Evolutionary conservation across 1,284 basidiomycete genomes (phyloP), one percentile per base, ranked within the genome.

Genomic region (Marasmius sp.): DNA sequence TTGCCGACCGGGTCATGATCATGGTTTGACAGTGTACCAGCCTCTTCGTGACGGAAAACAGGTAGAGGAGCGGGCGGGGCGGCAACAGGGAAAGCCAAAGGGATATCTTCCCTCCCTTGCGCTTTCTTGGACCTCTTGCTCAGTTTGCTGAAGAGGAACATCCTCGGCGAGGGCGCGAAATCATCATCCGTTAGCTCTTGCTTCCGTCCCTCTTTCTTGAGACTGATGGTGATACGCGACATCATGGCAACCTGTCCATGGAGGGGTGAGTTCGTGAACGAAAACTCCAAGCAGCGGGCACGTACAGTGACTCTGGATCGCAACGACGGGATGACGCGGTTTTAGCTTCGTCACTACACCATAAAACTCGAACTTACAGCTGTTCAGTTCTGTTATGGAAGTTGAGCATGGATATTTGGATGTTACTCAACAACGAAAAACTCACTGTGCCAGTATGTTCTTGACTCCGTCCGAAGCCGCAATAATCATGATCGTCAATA

Each of bases 381-480:
- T 81, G 75, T 61, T 80, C 79, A 3, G 80, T 72, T 64, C 81
- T 82, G 16, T 18, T 18, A 47, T 16, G 20, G 6, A 20, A n/a
- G n/a, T 8, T 8, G 20, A 20, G 7, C 9, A 47, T 16, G 51
- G 20, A 57, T 59, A 38, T 27, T 12, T 22, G 18, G 14, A 6
- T 9, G 6, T 47, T 20, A 33, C 22, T 14, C 41, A 33, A 27
- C 50, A 27, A n/a, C 39, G 20, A 45, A 8, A 47, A 11, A 72
- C 80, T 56, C 65, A 82, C 82, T 84, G 81, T 4, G 79, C 79
- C 14, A 74, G 67, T 18, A 82, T 72, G 53, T 81, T 81, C 64
- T 77, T 74, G n/a, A 82, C 41, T 7, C 77, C 75, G 14, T 67
- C 65, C 0, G 68, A 69, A 9, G 80, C 76, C 27, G 60, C 64